Conservation (phyloP, 2,329 filamentous ascomycete species). For the Cladophialophora carrionii region DNA sequence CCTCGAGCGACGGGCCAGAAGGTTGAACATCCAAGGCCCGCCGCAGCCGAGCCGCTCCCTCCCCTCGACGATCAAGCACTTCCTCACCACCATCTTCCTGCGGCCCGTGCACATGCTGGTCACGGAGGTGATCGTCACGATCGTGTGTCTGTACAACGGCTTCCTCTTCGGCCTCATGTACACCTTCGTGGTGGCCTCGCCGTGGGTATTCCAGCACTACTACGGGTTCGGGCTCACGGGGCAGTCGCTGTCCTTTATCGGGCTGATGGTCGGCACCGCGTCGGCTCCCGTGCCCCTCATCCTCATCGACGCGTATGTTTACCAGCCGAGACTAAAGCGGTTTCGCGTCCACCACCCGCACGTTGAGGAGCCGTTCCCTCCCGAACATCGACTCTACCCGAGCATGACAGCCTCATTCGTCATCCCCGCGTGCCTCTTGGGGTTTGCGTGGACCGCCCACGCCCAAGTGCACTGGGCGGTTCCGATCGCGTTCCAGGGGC, state of each 20-base stretch:
- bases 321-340: conserved; percentile 53
- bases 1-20: conserved; percentile 31
- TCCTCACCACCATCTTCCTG: conserved; percentile 44
- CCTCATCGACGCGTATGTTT: conserved; percentile 31
- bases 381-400: conserved; percentile 39
- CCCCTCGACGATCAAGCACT: conserved; percentile 53
- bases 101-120: conserved; percentile 68
- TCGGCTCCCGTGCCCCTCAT: conserved; percentile 32
- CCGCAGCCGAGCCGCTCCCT: conserved; percentile 57
- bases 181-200: conserved; percentile 82
- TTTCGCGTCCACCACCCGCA: conserved; percentile 21
- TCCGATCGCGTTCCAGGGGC: conserved; percentile 40
- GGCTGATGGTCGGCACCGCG: conserved; percentile 31
- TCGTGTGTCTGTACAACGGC: conserved; percentile 72
- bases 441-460: conserved; percentile 67
- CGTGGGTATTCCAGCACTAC: conserved; percentile 67
- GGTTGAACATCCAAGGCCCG: conserved; percentile 19
- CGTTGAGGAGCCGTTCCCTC: conserved; percentile 27
- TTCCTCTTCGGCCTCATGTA: conserved; percentile 80
- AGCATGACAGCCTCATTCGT: conserved; percentile 40
- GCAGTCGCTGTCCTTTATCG: conserved; percentile 36
- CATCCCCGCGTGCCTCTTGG: conserved; percentile 63
- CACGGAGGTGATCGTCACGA: conserved; percentile 68
- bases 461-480: conserved; percentile 42
- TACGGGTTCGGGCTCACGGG: conserved; percentile 30